Evolutionary conservation across 345 rosid species (phyloP), one percentile per base, ranked within the genome.

Genomic region (Pistacia integerrima): DNA sequence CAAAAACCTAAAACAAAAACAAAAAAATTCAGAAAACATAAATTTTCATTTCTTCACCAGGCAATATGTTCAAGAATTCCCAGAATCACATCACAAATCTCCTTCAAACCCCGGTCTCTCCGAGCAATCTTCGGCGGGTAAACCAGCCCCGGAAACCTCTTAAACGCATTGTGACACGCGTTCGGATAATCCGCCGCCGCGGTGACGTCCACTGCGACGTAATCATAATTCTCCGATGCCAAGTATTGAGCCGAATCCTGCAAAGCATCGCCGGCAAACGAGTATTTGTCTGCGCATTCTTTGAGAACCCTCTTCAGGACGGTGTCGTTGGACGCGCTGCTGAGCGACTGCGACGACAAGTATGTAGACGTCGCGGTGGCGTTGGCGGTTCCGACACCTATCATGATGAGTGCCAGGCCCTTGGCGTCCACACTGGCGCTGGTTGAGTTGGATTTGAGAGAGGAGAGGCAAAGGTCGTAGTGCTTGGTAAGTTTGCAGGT

Each of bases 181-280:
- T 78, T 87, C 2, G 94, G 96, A 66, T 93, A 91, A 74, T 93
- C 98, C 9, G 80, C 77, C 9, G 97, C 94, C 0, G 94, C 98
- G 84, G 83, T 68, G 1, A 87, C 73, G 64, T 93, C 89, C 87
- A 93, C 77, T 77, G 83, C 89, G n/a, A 94, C 98, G 28, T 85
- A 86, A 73, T 93, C 97, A 76, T 85, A 90, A 4, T 81, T 70
- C 80, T 94, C 97, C 22, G 46, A 20, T 11, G 36, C 84, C 75
- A 93, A 66, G 80, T 93, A 95, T 58, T 71, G 75, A 41, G 67
- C 80, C 0, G 95, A 80, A 48, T 77, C 67, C 64, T 73, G 87
- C 16, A 94, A 87, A 38, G 98, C 90, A 52, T 85, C 89, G 3
- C 80, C 86, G 0, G 98, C 91, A 33, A 75, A 84, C 13, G 76